These are phyloP conservation scores for Penicillium sp. DNA, from an alignment of 2,329 filamentous ascomycete species.

Conservation along the genomic window DNA sequence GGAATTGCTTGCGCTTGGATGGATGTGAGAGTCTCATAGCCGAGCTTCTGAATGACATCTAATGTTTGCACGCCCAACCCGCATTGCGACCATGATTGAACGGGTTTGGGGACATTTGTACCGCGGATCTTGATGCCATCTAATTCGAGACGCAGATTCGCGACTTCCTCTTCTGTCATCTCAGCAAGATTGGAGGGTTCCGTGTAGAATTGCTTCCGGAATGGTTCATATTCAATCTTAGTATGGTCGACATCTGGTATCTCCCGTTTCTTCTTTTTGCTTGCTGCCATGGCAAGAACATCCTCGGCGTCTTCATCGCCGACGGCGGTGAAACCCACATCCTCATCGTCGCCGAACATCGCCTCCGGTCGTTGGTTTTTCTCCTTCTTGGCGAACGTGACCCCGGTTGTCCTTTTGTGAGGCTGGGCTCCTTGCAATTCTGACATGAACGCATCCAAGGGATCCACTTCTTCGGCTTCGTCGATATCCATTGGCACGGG, in stretches of 20 bases:
- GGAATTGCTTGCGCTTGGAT: constrained; percentile 96
- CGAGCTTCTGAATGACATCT: constrained; percentile 75
- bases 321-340: constrained; percentile 61
- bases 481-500: constrained; percentile 41
- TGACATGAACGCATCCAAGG: constrained; percentile 96
- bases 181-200: constrained; percentile 79
- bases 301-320: constrained; percentile 61
- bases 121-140: constrained; percentile 94
- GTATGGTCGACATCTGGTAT: constrained; percentile 82
- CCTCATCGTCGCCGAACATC: constrained; percentile 82
- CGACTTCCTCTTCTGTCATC: constrained; percentile 79
- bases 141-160: constrained; percentile 76
- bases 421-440: constrained; percentile 54
- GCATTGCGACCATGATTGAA: constrained; percentile 95
- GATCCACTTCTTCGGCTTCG: constrained; percentile 67
- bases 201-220: constrained; percentile 92
- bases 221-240: constrained; percentile 78
- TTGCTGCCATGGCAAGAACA: constrained; percentile 56
- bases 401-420: constrained; percentile 38
- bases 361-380: constrained; percentile 68
- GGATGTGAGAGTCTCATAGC: constrained; percentile 83
- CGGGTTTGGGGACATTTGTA: constrained; percentile 83
- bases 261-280: constrained; percentile 84
- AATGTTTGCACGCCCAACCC: constrained; percentile 82
- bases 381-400: constrained; percentile 46